A percentile compares a stretch with the other conserved stretches of the same genome.
phyloP scores from a whole-genome alignment of 768 basidiomycete genomes.

The Termitomyces sp. region DNA sequence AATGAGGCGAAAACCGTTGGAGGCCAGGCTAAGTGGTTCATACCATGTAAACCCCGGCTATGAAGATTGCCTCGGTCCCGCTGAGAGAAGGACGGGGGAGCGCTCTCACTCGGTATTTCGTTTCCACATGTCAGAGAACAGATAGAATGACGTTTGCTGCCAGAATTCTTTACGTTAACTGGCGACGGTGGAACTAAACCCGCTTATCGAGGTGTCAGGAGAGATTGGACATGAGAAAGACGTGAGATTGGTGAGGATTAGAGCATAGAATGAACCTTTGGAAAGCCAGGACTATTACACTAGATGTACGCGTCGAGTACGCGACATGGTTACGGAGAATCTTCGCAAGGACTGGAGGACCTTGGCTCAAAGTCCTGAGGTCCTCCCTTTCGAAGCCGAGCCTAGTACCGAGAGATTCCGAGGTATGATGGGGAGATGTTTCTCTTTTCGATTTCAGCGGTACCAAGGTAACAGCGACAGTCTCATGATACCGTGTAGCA shows the following conservation, averaged over 20 bases:
- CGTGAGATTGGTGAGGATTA: background rate
- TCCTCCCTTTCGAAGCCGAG: background rate
- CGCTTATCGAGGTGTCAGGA: constrained; percentile 2
- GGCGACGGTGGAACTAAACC: background rate
- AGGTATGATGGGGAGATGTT: background rate
- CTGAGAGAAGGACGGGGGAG: background rate
- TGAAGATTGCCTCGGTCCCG: constrained; percentile 2
- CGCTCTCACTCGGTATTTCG: constrained; percentile 3
- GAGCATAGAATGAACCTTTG: background rate
- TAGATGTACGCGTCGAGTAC: background rate
- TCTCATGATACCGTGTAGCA: constrained; percentile 9
- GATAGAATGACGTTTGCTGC: background rate
- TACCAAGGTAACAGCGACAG: constrained; percentile 6
- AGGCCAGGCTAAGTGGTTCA: background rate
- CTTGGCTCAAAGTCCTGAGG: background rate
- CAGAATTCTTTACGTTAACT: constrained; percentile 3
- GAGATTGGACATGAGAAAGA: background rate
- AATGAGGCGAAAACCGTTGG: background rate
- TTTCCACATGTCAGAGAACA: background rate
- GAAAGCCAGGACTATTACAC: background rate
- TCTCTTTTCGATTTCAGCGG: constrained; percentile 7
- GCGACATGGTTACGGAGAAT: constrained; percentile 2
- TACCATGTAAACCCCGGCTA: background rate
- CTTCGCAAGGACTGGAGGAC: background rate
- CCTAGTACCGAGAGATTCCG: background rate